Conservation (phyloP, 1,284 basidiomycete genomes). For the Malassezia nana region DNA sequence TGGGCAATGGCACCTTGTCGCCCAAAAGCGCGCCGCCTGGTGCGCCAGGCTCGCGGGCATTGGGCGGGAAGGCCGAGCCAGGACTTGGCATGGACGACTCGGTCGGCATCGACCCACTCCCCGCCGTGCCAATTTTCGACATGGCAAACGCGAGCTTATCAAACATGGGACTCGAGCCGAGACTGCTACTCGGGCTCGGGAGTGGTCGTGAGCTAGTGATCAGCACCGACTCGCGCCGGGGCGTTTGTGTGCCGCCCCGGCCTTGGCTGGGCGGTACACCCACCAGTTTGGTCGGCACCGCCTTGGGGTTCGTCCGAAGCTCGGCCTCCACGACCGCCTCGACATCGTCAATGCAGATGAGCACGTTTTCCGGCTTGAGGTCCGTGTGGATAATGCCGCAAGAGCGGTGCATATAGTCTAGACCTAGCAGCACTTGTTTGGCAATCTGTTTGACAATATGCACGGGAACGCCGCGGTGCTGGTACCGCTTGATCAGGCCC, state of each 20-base stretch:
- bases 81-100: neutral
- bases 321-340: constrained; percentile 84
- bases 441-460: constrained; percentile 90
- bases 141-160: constrained; percentile 89
- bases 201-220: constrained; percentile 91
- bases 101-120: neutral
- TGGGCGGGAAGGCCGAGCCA: constrained; percentile 5
- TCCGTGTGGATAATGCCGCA: constrained; percentile 78
- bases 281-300: constrained; percentile 67
- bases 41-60: neutral
- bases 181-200: constrained; percentile 65
- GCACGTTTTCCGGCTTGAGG: constrained; percentile 94
- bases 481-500: constrained; percentile 88
- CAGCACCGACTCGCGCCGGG: constrained; percentile 71
- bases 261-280: constrained; percentile 92
- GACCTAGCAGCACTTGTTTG: constrained; percentile 84
- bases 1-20: constrained; percentile 45
- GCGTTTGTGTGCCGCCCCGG: constrained; percentile 92
- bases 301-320: constrained; percentile 57
- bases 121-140: constrained; percentile 55
- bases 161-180: constrained; percentile 65
- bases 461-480: constrained; percentile 91
- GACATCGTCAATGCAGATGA: constrained; percentile 94
- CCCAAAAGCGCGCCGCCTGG: constrained; percentile 49
- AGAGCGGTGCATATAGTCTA: constrained; percentile 94